These are phyloP conservation scores for Aspergillus sp. DNA, from an alignment of 2,329 filamentous ascomycete species.

Conservation along the genomic window DNA sequence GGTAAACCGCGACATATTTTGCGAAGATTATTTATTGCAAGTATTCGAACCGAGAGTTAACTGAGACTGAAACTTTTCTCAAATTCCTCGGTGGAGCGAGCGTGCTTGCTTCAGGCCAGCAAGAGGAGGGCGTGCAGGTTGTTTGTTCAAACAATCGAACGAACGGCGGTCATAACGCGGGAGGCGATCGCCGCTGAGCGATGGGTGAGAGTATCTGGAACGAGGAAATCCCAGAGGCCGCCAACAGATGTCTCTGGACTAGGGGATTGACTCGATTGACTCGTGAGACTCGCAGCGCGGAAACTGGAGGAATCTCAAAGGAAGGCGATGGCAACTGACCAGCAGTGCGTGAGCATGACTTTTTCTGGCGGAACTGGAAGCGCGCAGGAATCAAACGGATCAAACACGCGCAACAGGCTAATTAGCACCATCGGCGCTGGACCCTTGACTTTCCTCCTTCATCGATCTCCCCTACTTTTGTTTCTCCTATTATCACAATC, in stretches of 20 bases:
- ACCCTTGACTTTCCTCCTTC: neutral
- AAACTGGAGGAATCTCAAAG: neutral
- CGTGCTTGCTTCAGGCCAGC: neutral
- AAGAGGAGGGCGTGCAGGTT: neutral
- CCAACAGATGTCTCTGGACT: neutral
- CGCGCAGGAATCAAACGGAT: constrained; percentile 20
- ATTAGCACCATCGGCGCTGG: neutral
- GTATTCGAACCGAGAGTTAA: neutral
- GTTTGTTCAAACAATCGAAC: constrained; percentile 6
- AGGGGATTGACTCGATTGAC: neutral
- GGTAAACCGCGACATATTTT: constrained; percentile 18
- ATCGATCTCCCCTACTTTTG: neutral
- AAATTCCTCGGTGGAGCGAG: neutral
- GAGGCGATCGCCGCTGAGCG: neutral
- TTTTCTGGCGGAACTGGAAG: constrained; percentile 7
- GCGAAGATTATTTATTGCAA: neutral
- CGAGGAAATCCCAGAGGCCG: neutral
- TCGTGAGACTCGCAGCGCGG: neutral
- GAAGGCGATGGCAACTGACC: constrained; percentile 1
- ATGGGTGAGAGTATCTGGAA: neutral
- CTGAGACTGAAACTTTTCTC: neutral
- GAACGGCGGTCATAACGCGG: constrained; percentile 4
- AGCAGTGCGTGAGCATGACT: constrained; percentile 17
- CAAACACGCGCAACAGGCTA: constrained; percentile 14
- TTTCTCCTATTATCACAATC: neutral